Evolutionary conservation across 345 rosid genomes (phyloP).

Genomic region (Sisymbrium altissimum): DNA sequence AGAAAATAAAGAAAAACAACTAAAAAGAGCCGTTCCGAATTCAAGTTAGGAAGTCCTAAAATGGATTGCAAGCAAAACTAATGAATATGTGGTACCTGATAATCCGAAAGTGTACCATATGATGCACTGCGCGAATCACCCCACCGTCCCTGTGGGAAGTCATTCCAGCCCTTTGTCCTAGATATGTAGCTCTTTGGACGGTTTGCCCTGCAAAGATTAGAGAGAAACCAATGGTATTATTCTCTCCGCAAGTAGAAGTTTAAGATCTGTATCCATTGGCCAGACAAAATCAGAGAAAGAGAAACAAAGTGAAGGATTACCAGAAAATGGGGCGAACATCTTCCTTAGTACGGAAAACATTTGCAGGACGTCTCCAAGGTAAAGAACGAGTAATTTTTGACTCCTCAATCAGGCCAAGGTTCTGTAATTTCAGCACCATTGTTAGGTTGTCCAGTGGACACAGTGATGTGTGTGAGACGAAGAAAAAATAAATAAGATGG

Average conservation of each 20-base stretch:
- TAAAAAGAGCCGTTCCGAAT: background rate
- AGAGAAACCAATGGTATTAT: constrained; percentile 7
- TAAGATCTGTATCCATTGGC: background rate
- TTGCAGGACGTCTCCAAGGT: constrained; percentile 95
- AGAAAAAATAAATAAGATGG: background rate
- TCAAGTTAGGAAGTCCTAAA: background rate
- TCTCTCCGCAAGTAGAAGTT: background rate
- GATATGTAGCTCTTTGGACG: constrained; percentile 97
- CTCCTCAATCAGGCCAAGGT: constrained; percentile 93
- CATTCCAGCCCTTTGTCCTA: constrained; percentile 92
- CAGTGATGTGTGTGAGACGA: background rate
- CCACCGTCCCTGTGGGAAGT: constrained; percentile 90
- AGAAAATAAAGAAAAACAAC: background rate
- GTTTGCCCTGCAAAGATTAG: constrained; percentile 71
- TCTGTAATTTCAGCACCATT: constrained; percentile 46
- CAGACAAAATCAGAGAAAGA: constrained; percentile 10
- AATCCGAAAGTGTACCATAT: constrained; percentile 75
- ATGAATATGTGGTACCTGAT: constrained; percentile 54
- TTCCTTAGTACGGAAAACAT: constrained; percentile 85
- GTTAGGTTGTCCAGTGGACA: constrained; percentile 25
- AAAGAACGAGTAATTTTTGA: constrained; percentile 69
- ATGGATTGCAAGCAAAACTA: background rate
- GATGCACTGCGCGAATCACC: constrained; percentile 88
- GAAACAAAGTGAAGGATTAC: constrained; percentile 39
- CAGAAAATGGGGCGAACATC: constrained; percentile 97